Evolutionary conservation across 2,329 filamentous ascomycete genomes (phyloP).

Genomic region (Exophiala xenobiotica): DNA sequence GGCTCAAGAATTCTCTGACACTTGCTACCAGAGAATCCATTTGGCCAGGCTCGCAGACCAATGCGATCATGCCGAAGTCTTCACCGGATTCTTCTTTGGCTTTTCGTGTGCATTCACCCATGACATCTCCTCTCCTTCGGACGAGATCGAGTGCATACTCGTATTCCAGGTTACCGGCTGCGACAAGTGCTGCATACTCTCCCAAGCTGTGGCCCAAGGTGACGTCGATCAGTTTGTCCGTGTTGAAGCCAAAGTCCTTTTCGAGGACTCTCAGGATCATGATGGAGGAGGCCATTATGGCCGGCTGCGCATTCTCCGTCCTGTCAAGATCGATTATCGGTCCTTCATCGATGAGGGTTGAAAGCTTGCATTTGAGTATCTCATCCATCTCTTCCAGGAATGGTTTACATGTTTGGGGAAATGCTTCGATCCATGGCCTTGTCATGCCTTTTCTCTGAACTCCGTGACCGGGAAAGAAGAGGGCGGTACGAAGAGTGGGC

Average conservation of each 20-base stretch:
- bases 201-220: slow-evolving; percentile 88
- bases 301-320: slow-evolving; percentile 87
- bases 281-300: slow-evolving; percentile 93
- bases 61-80: slow-evolving; percentile 90
- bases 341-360: slow-evolving; percentile 73
- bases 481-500: slow-evolving; percentile 41
- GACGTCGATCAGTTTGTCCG: slow-evolving; percentile 70
- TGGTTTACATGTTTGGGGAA: slow-evolving; percentile 72
- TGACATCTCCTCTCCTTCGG: slow-evolving; percentile 73
- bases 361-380: slow-evolving; percentile 71
- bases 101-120: slow-evolving; percentile 71
- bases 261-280: slow-evolving; percentile 86
- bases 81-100: slow-evolving; percentile 68
- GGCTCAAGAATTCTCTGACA: slow-evolving; percentile 76
- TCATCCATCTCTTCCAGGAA: slow-evolving; percentile 84
- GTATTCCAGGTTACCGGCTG: slow-evolving; percentile 76
- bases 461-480: slow-evolving; percentile 64
- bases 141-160: slow-evolving; percentile 76
- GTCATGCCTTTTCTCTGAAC: slow-evolving; percentile 89
- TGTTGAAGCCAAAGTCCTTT: slow-evolving; percentile 75
- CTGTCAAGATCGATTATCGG: slow-evolving; percentile 74
- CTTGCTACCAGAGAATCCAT: slow-evolving; percentile 67
- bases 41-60: slow-evolving; percentile 82
- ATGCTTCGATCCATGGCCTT: slow-evolving; percentile 79
- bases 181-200: slow-evolving; percentile 88